Base-by-base conservation (phyloP, 495 filamentous ascomycete genomes). In the Hypomontagnella submonticulosa region DNA sequence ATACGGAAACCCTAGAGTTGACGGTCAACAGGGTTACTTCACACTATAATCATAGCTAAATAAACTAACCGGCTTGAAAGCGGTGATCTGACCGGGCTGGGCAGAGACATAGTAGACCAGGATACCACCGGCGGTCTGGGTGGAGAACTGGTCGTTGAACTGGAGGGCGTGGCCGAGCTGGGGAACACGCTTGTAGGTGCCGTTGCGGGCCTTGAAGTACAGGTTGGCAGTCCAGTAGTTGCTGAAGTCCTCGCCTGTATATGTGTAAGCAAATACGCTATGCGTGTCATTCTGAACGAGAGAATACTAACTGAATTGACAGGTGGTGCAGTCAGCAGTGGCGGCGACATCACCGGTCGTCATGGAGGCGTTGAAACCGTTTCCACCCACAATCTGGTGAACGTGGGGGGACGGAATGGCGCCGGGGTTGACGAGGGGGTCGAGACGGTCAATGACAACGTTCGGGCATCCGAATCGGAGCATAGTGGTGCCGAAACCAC, bases 191-290 rank as follows among this genome's bases (percentile, higher is more conserved):
- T 82, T 79, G 73, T 78, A 82, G 13, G 74, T 80, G 23, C 81
- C 81, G 66, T 84, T 84, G 20, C 75, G 75, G 6, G 81, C 80
- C 63, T 76, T 76, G 73, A 82, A 84, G 73, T 83, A 84, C 44
- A 84, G 67, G 71, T 76, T 77, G 41, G 81, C 81, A 0, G 81
- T 83, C 81, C 81, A 84, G 77, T 84, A 84, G 75, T 83, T 83
- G 55, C 72, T 76, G 50, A 80, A 73, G 54, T 82, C 78, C 57
- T 82, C 73, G 20, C 65, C 58, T 62, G 34, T 0, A 9, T 18
- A 32, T 2, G 16, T 7, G 47, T 44, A 34, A 61, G 50, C n/a
- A n/a, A n/a, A n/a, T 37, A 38, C 11, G 0, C 34, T 32, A 16
- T 40, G 4, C n/a, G n/a, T 19, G 33, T 30, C 0, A 6, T 40